Evolutionary conservation across 805 yeast species (phyloP).

Genomic region (Gaillardinia entomophila): DNA sequence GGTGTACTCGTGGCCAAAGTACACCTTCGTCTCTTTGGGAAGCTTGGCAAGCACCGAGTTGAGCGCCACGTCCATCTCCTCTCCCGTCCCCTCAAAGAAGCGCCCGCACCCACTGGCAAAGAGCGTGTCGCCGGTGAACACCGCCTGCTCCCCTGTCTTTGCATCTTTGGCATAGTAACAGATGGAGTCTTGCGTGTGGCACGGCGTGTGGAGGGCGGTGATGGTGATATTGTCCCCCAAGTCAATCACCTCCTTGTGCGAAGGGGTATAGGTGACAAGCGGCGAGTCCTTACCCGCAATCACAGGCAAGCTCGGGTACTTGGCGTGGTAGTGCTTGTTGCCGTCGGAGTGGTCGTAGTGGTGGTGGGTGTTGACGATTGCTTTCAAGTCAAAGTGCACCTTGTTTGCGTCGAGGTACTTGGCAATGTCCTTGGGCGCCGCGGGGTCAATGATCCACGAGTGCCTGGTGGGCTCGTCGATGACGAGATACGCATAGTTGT

Average conservation of each 20-base stretch:
- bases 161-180: conserved; percentile 74
- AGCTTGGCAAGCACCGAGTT: conserved; percentile 52
- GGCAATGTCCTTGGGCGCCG: conserved; percentile 64
- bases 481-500: conserved; percentile 81
- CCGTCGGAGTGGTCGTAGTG: conserved; percentile 96
- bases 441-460: conserved; percentile 90
- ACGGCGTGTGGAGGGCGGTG: conserved; percentile 89
- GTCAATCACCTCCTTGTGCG: conserved; percentile 52
- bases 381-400: conserved; percentile 47
- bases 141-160: conserved; percentile 59
- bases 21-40: conserved; percentile 68
- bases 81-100: conserved; percentile 86
- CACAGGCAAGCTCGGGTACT: conserved; percentile 48
- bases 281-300: conserved; percentile 85
- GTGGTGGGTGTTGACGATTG: conserved; percentile 93
- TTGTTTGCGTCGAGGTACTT: conserved; percentile 39
- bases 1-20: conserved; percentile 97
- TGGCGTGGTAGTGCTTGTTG: conserved; percentile 43
- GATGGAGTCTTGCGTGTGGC: conserved; percentile 95
- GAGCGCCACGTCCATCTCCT: conserved; percentile 72
- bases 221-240: conserved; percentile 63
- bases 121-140: conserved; percentile 93
- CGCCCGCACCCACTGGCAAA: conserved; percentile 95
- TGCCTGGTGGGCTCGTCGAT: conserved; percentile 59
- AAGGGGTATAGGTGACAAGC: conserved; percentile 63